Evolutionary conservation across 2,329 filamentous ascomycete species (phyloP).

Genomic region (Diplocarpon rosae): DNA sequence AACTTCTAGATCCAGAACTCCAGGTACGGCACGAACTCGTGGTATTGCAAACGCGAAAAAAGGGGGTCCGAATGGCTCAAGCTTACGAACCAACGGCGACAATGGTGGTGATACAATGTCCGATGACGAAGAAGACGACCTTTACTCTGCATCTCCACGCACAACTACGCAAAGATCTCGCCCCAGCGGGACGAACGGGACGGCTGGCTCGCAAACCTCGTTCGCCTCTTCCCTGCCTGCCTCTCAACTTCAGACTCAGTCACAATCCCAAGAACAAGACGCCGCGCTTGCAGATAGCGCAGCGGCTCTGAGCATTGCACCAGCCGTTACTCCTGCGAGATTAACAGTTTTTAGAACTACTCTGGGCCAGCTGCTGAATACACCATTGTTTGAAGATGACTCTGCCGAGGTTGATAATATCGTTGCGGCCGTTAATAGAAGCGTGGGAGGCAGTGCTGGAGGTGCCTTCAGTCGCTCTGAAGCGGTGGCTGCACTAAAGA

Average conservation of each 20-base stretch:
- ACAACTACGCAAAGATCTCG: constrained; percentile 16
- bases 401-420: constrained; percentile 65
- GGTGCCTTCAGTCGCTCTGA: constrained; percentile 60
- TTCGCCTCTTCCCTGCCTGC: constrained; percentile 31
- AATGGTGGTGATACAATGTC: constrained; percentile 35
- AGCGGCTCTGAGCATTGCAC: constrained; percentile 20
- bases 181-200: constrained; percentile 9
- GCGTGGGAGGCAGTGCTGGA: constrained; percentile 42
- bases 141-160: constrained; percentile 27
- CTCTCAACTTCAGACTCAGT: constrained; percentile 24
- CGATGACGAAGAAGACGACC: constrained; percentile 32
- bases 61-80: constrained; percentile 26
- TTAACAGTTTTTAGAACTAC: constrained; percentile 66
- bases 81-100: constrained; percentile 30
- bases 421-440: constrained; percentile 67
- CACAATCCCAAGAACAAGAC: constrained; percentile 24
- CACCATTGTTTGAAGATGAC: constrained; percentile 78
- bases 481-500: constrained; percentile 64
- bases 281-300: constrained; percentile 19
- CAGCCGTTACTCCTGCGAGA: constrained; percentile 39
- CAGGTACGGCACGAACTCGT: constrained; percentile 26
- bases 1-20: constrained; percentile 27
- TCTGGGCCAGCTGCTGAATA: constrained; percentile 73
- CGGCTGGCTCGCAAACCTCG: constrained; percentile 25
- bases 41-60: constrained; percentile 17